phyloP scores from a whole-genome alignment of 2,329 filamentous ascomycete species.

The Fusarium acutatum region DNA sequence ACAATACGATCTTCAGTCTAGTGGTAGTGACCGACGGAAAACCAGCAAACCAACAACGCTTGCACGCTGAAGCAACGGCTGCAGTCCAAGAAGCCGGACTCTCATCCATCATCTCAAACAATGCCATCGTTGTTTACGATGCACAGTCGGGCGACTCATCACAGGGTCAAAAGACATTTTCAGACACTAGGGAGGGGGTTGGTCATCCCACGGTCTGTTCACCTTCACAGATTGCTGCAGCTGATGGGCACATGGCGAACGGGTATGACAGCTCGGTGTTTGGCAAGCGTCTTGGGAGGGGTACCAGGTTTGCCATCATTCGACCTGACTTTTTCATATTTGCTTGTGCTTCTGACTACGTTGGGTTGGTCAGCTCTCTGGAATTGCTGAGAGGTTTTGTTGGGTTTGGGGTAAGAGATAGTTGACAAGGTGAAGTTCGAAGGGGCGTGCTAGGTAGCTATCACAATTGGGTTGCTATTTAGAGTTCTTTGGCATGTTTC shows the following conservation, averaged over 20 bases:
- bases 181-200: not conserved
- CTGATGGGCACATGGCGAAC: no score
- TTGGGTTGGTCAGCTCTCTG: not conserved
- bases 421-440: accelerated
- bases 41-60: accelerated
- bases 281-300: not conserved
- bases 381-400: not conserved
- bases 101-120: not conserved
- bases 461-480: accelerated
- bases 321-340: not conserved
- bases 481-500: accelerated
- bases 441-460: no score
- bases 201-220: not conserved
- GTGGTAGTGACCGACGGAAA: not conserved
- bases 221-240: accelerated
- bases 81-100: not conserved
- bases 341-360: not conserved
- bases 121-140: not conserved
- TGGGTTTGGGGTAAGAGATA: not conserved
- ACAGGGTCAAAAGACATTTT: accelerated
- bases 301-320: not conserved
- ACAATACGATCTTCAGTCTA: not conserved
- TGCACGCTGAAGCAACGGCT: not conserved
- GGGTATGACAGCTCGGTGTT: not conserved
- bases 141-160: not conserved